Evolutionary conservation across 352 stramenopile genomes (phyloP).

Genomic region (Phytophthora multivora): DNA sequence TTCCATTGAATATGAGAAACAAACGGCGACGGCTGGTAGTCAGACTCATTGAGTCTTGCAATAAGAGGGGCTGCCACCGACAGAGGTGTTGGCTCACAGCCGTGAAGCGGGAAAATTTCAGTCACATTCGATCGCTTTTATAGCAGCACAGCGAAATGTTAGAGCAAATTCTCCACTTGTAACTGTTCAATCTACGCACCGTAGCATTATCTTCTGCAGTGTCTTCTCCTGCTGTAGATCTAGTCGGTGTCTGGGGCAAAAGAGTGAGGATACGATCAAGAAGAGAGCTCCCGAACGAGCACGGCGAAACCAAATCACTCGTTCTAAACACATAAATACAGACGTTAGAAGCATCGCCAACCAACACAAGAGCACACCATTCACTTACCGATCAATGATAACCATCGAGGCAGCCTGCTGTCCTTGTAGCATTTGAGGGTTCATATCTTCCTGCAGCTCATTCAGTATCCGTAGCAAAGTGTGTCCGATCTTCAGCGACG

Average conservation of each 20-base stretch:
- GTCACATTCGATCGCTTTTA: slow-evolving; percentile 58
- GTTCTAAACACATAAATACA: slow-evolving; percentile 41
- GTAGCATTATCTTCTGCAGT: slow-evolving; percentile 10
- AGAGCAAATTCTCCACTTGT: neutral
- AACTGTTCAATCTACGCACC: slow-evolving; percentile 8
- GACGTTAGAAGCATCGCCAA: neutral
- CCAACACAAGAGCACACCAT: neutral
- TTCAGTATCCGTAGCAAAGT: slow-evolving; percentile 71
- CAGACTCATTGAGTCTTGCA: slow-evolving; percentile 6
- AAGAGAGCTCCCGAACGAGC: slow-evolving; percentile 67
- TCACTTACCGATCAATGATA: slow-evolving; percentile 67
- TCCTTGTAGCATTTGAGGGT: slow-evolving; percentile 35
- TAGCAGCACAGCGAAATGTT: neutral
- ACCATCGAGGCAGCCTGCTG: slow-evolving; percentile 61
- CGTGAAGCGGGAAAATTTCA: slow-evolving; percentile 72
- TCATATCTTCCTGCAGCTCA: slow-evolving; percentile 58
- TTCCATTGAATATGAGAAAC: slow-evolving; percentile 69
- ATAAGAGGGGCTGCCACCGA: slow-evolving; percentile 15
- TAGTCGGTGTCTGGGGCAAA: slow-evolving; percentile 54
- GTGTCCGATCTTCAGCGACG: slow-evolving; percentile 81
- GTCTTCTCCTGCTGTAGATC: slow-evolving; percentile 13
- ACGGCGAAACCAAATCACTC: slow-evolving; percentile 63
- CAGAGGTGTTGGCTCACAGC: slow-evolving; percentile 59
- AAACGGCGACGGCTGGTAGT: slow-evolving; percentile 56
- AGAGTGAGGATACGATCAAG: slow-evolving; percentile 71